Percentiles rank a stretch among this genome's conserved stretches.
Evolutionary conservation across 768 basidiomycete species (phyloP).

Genomic region (Filobasidium wieringae): DNA sequence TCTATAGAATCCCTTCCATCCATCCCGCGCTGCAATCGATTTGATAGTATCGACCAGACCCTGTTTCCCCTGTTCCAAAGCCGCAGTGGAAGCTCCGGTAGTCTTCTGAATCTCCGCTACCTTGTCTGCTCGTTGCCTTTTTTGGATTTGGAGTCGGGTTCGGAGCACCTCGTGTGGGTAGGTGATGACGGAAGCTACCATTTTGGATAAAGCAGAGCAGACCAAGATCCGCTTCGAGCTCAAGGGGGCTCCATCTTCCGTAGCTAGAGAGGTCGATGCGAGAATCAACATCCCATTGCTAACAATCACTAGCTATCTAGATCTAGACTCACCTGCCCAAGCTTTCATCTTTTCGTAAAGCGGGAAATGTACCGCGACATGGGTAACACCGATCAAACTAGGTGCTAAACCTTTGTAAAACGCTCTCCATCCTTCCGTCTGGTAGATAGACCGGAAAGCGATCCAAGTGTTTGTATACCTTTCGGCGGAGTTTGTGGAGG

Average conservation of each 20-base stretch:
- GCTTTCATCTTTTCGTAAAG: constrained; percentile 86
- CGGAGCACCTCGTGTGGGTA: constrained; percentile 98
- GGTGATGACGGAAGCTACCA: constrained; percentile 87
- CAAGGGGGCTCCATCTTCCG: constrained; percentile 40
- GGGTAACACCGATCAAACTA: constrained; percentile 80
- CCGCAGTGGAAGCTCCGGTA: not conserved
- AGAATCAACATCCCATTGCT: not conserved
- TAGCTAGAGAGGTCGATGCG: constrained; percentile 12
- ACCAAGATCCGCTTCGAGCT: constrained; percentile 57
- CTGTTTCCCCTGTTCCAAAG: constrained; percentile 25
- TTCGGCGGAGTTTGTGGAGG: constrained; percentile 47
- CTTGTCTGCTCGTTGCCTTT: not conserved
- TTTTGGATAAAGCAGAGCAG: constrained; percentile 88
- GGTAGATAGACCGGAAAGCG: constrained; percentile 79
- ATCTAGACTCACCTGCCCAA: constrained; percentile 63
- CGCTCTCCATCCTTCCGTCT: constrained; percentile 68
- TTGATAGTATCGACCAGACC: constrained; percentile 64
- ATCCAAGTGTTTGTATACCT: constrained; percentile 80
- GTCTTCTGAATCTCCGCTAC: not conserved
- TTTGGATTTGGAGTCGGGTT: constrained; percentile 66
- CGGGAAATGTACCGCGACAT: constrained; percentile 96
- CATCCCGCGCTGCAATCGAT: constrained; percentile 66
- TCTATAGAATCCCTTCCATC: constrained; percentile 80
- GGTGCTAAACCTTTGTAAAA: constrained; percentile 93
- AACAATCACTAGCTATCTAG: too few species aligned